Conservation (phyloP, 441 rosid species). For the Corymbia calophylla region DNA sequence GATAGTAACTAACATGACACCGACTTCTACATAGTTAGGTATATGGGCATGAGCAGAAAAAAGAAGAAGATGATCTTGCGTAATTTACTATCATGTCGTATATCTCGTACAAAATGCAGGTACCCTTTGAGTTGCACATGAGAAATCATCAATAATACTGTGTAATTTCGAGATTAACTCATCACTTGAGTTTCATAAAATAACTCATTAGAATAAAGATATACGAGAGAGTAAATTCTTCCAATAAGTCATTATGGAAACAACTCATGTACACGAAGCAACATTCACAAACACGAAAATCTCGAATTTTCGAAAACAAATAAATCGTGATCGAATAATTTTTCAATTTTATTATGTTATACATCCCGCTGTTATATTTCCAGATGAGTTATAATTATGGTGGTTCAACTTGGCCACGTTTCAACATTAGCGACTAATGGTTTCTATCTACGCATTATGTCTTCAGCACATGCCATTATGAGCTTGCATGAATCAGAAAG, state of each 20-base stretch:
- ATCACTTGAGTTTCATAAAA: neutral
- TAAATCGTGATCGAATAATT: no score
- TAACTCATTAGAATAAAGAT: neutral
- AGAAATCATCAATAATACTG: neutral
- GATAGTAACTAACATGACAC: neutral
- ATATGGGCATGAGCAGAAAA: neutral
- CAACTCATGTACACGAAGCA: no score
- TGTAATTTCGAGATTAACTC: neutral
- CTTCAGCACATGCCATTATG: neutral
- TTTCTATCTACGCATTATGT: neutral
- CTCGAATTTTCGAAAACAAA: no score
- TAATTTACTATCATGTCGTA: neutral
- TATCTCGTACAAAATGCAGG: neutral
- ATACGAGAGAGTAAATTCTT: no score
- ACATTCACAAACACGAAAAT: no score
- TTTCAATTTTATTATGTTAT: no score
- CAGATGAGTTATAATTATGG: neutral
- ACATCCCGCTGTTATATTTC: no score
- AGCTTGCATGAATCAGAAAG: neutral
- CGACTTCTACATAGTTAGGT: neutral
- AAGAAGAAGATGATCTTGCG: neutral
- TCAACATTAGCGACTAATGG: neutral
- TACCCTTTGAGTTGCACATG: neutral
- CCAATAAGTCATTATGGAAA: no score
- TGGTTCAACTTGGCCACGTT: neutral